Evolutionary conservation across 441 rosid genomes (phyloP), one percentile per base, ranked within the genome.

Genomic region (Capsella rubella): DNA sequence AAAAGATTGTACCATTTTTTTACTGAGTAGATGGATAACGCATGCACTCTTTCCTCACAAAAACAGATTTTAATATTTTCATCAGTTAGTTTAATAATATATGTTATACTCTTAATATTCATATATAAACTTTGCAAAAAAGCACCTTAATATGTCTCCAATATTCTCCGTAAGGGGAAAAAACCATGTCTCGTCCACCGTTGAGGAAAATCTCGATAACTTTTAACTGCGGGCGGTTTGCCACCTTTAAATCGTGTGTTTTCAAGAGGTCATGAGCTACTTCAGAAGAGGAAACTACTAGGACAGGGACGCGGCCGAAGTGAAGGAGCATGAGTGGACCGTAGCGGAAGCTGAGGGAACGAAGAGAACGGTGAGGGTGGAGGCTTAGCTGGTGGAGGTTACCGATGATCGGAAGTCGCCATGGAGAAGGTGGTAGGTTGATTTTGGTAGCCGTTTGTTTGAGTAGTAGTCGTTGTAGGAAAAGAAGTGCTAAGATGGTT

Each of bases 361-460:
- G 28, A 49, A 49, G 29, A 27, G 54, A 9, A 10, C 29, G 54
- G 28, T 49, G 54, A 49, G 54, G 29, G 12, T 49, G 54, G 13
- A 49, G 28, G 28, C 54, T 50, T 50, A 50, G 54, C 54, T 50
- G 54, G 29, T 50, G 54, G 29, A 50, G 13, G 54, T 50, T 50
- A 8, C 54, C 54, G 6, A 50, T 50, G 6, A 50, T 29, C 3
- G 54, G 54, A 50, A 50, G 29, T 50, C 54, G 29, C 54, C 54
- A 50, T 2, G 29, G 29, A 50, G 54, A 50, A 6, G 13, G 54
- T 21, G 54, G 54, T 50, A 50, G 13, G 31, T 50, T 50, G 13
- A 4, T 4, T 50, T 9, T 21, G 29, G 14, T 10, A 10, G 31
- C 3, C 6, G 25, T 21, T 50, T 29, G 54, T 8, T 21, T 9